phyloP scores from a whole-genome alignment of 1,284 basidiomycete genomes.

The Leccinum griseonigrum region DNA sequence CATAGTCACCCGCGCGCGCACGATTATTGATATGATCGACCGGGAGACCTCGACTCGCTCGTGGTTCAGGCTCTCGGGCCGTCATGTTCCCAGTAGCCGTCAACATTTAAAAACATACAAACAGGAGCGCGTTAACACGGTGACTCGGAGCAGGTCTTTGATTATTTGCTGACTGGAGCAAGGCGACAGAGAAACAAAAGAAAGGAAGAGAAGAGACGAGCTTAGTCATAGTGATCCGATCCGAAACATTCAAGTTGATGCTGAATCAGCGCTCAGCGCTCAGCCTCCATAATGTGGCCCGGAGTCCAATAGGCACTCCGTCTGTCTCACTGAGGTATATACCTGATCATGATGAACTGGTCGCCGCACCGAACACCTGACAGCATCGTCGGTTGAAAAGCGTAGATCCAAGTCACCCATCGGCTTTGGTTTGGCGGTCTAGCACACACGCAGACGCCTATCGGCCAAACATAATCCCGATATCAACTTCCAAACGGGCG shows the following conservation, averaged over 20 bases:
- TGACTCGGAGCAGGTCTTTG: background rate
- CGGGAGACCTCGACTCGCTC: background rate
- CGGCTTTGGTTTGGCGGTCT: background rate
- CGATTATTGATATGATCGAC: background rate
- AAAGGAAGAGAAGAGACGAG: background rate
- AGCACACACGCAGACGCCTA: background rate
- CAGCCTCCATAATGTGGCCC: too few species aligned
- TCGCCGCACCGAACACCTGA: background rate
- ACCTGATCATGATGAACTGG: background rate
- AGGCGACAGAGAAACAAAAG: background rate
- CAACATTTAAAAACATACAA: background rate
- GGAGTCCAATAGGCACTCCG: background rate
- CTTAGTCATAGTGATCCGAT: background rate
- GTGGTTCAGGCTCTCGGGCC: background rate
- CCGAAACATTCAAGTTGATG: background rate
- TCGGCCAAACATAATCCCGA: background rate
- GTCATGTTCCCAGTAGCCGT: background rate
- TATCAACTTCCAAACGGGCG: background rate
- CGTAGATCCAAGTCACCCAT: background rate
- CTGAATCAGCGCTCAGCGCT: background rate
- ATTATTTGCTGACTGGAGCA: background rate
- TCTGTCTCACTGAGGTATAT: background rate
- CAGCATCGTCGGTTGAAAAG: background rate
- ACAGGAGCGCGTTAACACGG: background rate
- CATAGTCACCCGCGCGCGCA: background rate